Conservation (phyloP, 768 basidiomycete genomes). For the Lentinula raphanica region DNA sequence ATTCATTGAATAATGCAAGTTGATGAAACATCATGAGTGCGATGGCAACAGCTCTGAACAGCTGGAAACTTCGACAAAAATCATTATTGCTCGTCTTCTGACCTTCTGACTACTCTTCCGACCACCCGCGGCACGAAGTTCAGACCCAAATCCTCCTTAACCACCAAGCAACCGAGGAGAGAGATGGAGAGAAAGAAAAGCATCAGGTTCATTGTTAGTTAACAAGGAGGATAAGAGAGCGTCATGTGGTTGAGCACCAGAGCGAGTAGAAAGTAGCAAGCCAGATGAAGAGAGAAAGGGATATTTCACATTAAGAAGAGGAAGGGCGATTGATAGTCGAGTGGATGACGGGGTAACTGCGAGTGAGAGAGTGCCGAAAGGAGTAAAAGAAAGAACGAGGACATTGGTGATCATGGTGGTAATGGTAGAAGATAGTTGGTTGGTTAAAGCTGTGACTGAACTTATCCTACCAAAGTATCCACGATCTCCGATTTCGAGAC, state of each 20-base stretch:
- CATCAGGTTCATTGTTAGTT: no score
- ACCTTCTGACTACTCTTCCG: slow-evolving; percentile 97
- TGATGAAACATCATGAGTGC: no score
- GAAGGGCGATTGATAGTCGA: slow-evolving; percentile 34
- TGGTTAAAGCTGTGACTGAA: not conserved
- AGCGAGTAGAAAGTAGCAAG: slow-evolving; percentile 36
- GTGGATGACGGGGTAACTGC: slow-evolving; percentile 37
- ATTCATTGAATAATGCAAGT: no score
- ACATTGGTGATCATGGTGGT: slow-evolving; percentile 43
- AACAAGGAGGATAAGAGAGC: no score
- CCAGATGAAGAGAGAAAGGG: slow-evolving; percentile 39
- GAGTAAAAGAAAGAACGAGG: slow-evolving; percentile 55
- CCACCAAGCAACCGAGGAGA: slow-evolving; percentile 76
- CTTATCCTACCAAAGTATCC: no score
- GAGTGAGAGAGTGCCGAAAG: slow-evolving; percentile 53
- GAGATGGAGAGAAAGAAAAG: slow-evolving; percentile 72
- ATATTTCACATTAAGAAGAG: slow-evolving; percentile 41
- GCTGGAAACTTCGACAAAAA: slow-evolving; percentile 87
- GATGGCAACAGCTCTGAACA: no score
- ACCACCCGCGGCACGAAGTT: slow-evolving; percentile 94
- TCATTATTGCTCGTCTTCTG: slow-evolving; percentile 94
- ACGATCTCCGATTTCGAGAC: no score
- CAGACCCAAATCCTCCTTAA: slow-evolving; percentile 96
- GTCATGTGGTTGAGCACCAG: slow-evolving; percentile 36
- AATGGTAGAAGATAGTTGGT: not conserved